Conservation (phyloP, 331 rosid genomes). For the Stylosanthes scabra region DNA sequence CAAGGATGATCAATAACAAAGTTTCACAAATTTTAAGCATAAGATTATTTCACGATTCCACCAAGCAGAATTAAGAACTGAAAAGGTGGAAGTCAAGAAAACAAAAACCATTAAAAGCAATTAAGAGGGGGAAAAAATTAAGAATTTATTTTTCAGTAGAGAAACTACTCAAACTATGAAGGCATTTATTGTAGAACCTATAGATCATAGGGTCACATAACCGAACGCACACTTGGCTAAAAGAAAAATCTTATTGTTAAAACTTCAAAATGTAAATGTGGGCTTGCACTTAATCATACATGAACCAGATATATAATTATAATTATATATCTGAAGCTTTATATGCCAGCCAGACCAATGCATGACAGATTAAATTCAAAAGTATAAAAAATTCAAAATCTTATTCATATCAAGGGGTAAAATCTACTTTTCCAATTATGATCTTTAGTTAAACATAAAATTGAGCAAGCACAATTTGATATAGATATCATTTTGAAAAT, state of each 20-base stretch:
- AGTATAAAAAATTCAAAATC: slow-evolving; percentile 25
- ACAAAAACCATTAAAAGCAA: background rate
- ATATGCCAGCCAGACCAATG: slow-evolving; percentile 17
- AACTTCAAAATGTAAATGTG: slow-evolving; percentile 4
- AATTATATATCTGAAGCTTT: background rate
- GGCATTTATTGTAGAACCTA: background rate
- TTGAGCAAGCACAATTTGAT: background rate
- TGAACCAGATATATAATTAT: background rate
- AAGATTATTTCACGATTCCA: slow-evolving; percentile 15
- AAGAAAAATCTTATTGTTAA: slow-evolving; percentile 17
- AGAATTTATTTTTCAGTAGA: background rate
- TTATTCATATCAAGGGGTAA: background rate
- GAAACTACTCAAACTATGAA: slow-evolving; percentile 4
- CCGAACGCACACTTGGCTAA: background rate
- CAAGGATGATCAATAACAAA: slow-evolving; percentile 18
- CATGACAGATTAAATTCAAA: slow-evolving; percentile 22
- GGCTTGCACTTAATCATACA: slow-evolving; percentile 4
- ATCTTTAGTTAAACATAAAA: slow-evolving; percentile 14
- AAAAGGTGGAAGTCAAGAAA: background rate
- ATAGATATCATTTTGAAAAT: slow-evolving; percentile 5
- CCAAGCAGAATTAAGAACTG: slow-evolving; percentile 26
- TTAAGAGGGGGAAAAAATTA: background rate
- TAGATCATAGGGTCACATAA: slow-evolving; percentile 14
- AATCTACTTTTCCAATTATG: slow-evolving; percentile 1
- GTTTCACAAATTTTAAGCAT: slow-evolving; percentile 9